These are phyloP conservation scores for Annulohypoxylon bovei DNA, from an alignment of 495 filamentous ascomycete species.

Conservation along the genomic window DNA sequence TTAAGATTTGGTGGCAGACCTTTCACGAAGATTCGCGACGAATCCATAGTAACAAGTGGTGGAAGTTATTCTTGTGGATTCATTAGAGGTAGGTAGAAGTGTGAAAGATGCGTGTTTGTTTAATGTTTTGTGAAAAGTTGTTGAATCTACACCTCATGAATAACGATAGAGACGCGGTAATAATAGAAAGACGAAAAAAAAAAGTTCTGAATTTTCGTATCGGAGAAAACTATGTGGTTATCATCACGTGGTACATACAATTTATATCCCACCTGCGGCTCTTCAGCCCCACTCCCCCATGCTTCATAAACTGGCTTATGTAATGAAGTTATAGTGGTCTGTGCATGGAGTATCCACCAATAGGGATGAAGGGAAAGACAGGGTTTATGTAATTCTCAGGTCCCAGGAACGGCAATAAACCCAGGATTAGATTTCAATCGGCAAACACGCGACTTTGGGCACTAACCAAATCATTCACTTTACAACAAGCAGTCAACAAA, in stretches of 20 bases:
- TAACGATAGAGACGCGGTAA: neutral
- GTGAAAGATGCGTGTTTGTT: neutral
- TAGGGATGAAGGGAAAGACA: neutral
- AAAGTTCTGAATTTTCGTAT: slow-evolving; percentile 32
- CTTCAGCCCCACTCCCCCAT: slow-evolving; percentile 27
- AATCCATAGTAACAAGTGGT: slow-evolving; percentile 57
- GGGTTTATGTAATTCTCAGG: slow-evolving; percentile 14
- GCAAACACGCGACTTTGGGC: slow-evolving; percentile 41
- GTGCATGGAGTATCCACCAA: neutral
- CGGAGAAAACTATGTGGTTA: slow-evolving; percentile 12
- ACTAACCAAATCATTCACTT: slow-evolving; percentile 15
- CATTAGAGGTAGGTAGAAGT: neutral
- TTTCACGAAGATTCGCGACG: slow-evolving; percentile 92
- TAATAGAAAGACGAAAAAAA: slow-evolving; percentile 23
- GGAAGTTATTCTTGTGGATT: neutral
- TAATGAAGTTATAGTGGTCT: neutral
- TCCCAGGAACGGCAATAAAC: slow-evolving; percentile 26
- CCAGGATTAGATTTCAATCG: slow-evolving; percentile 13
- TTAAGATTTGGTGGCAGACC: slow-evolving; percentile 53
- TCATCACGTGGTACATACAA: slow-evolving; percentile 32
- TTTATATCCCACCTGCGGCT: slow-evolving; percentile 33
- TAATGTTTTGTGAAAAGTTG: neutral
- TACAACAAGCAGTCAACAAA: neutral
- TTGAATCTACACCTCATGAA: neutral
- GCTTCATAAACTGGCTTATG: slow-evolving; percentile 10